Percentiles rank a stretch among this genome's conserved stretches.
Evolutionary conservation across 176 grass and related monocot species (phyloP).

Genomic region (Aegilops speltoides): DNA sequence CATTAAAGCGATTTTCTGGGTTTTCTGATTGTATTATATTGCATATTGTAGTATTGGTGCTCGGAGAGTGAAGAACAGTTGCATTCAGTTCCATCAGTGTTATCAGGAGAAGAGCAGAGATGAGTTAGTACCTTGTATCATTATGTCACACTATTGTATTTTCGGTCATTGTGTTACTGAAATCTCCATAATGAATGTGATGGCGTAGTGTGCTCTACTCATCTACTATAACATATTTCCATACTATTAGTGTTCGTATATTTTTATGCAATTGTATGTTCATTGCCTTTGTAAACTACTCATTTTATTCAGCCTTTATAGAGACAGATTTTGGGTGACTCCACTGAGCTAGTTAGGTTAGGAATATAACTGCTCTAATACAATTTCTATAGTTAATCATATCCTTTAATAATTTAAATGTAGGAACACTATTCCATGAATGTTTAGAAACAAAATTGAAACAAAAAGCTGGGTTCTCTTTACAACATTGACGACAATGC

Average conservation of each 20-base stretch:
- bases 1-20: neutral
- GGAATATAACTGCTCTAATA: too few relatives aligned
- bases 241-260: neutral
- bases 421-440: too few relatives aligned
- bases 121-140: constrained; percentile 37
- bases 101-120: constrained; percentile 47
- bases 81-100: constrained; percentile 41
- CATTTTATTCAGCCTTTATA: too few relatives aligned
- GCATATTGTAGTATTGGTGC: constrained; percentile 58
- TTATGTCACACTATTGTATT: neutral
- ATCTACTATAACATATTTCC: neutral
- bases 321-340: neutral
- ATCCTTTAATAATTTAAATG: too few relatives aligned
- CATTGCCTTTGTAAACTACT: too few relatives aligned
- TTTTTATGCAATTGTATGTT: neutral
- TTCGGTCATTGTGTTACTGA: neutral
- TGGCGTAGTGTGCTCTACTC: neutral
- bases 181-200: neutral
- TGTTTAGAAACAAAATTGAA: too few relatives aligned
- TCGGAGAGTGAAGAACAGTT: constrained; percentile 39
- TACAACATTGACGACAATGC: too few relatives aligned
- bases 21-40: constrained; percentile 19
- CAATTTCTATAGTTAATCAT: too few relatives aligned
- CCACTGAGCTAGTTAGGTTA: too few relatives aligned
- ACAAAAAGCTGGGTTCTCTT: too few relatives aligned